Evolutionary conservation across 345 rosid genomes (phyloP), one percentile per base, ranked within the genome.

Genomic region (Linum tenue): DNA sequence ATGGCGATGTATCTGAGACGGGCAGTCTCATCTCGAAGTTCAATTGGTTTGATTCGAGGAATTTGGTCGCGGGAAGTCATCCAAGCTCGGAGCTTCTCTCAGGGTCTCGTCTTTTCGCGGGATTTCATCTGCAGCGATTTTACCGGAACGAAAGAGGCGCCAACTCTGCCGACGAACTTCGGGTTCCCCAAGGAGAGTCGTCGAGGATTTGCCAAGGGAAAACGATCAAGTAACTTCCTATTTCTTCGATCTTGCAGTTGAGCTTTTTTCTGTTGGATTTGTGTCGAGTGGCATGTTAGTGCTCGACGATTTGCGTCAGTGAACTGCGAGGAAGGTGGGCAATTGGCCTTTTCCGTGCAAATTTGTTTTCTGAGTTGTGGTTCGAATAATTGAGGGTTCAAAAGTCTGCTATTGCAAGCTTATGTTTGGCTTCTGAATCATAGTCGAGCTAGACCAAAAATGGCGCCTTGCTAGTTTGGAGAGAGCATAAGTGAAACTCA

Each of bases 141-240:
- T 22, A 22, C 31, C 39, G 58, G 41, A 36, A 56, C 73, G 59
- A 72, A 36, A 7, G 39, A 55, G 43, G 3, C 66, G 8, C 69
- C 68, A 31, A 43, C 16, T 57, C 42, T 53, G 11, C 70, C 74
- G 38, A 12, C 67, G 2, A 48, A 10, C 35, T 64, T 76, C 60
- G 75, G 66, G 62, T 82, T 77, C 69, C 66, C 77, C 70, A 68
- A 70, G 55, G 77, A 70, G 58, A 70, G 53, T 78, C 77, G 80
- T 62, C 84, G 97, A 56, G 90, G 90, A 2, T 92, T 85, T 60
- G 97, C 98, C 36, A 86, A 86, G 74, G 91, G 77, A 55, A 85
- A 78, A 76, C 85, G 74, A 73, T 83, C 96, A 66, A 90, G 97
- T 89, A 81, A 11, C 42, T 22, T 17, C 16, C 42, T 16, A 31